Evolutionary conservation across 2,329 filamentous ascomycete species (phyloP), one percentile per base, ranked within the genome.

Genomic region (Apiospora malaysiana): DNA sequence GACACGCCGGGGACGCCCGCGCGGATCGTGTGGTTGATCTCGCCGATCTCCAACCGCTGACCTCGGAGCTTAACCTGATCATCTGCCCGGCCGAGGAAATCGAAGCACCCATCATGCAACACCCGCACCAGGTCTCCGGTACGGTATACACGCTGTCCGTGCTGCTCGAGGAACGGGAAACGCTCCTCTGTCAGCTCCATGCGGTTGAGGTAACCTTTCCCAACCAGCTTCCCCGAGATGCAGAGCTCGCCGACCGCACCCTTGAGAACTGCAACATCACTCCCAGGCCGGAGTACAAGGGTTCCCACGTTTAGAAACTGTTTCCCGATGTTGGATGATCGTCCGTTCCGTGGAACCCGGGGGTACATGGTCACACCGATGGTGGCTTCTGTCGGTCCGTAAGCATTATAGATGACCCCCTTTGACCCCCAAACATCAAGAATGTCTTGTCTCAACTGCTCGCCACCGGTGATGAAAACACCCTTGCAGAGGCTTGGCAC

Each of bases 41-140:
- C 95, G 0, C 92, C 93, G 72, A 97, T 92, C 77, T 98, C 95
- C 0, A 98, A 86, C 18, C 95, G 87, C 79, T 98, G 95, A 0
- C 95, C 95, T 14, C 95, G 90, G 3, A 98, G 86, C 79, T 98
- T 98, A 73, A 97, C 91, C 81, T 98, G 95, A 70, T 97, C 94
- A 78, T 98, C 95, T 7, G 92, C 92, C 18, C 95, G 89, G 2
- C 95, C 95, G 2, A 97, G 85, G 78, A 98, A 98, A 70, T 95
- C 92, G 74, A 97, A 95, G 59, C 92, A 94, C 0, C 90, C 91
- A 78, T 98, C 92, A 69, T 94, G 86, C 9, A 97, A 82, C 21
- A 97, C 86, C 7, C 95, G 88, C 1, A 97, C 95, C 0, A 98
- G 85, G 79, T 98, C 95, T 0, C 95, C 95, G 0, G 95, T 98